Percentiles rank a stretch among this genome's conserved stretches.
Conservation (phyloP, 352 stramenopile genomes). For the Lagenidium giganteum region DNA sequence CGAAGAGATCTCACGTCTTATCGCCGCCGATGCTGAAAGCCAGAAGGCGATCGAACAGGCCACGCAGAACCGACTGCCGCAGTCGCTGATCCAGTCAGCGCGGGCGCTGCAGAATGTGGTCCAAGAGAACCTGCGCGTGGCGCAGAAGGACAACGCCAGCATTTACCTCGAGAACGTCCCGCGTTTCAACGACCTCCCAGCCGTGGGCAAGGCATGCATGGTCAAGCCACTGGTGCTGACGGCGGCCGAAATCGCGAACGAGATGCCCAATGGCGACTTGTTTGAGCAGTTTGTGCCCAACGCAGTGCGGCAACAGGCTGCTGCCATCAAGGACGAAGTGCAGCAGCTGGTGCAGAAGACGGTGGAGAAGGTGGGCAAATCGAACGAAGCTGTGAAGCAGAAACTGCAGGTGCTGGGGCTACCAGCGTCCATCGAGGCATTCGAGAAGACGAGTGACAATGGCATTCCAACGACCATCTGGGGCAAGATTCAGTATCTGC, state of each 20-base stretch:
- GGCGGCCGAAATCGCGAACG: conserved; percentile 41
- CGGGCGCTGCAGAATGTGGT: conserved; percentile 51
- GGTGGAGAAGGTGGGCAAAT: conserved; percentile 33
- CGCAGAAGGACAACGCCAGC: conserved; percentile 76
- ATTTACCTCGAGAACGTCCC: conserved; percentile 81
- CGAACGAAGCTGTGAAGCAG: conserved; percentile 44
- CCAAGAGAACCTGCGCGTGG: conserved; percentile 43
- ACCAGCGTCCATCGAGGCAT: conserved; percentile 74
- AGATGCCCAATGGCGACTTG: conserved; percentile 51
- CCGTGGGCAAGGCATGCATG: conserved; percentile 62
- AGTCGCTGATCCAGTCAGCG: conserved; percentile 44
- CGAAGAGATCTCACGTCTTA: conserved; percentile 68
- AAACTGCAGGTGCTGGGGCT: conserved; percentile 54
- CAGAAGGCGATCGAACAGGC: conserved; percentile 52
- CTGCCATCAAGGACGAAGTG: conserved; percentile 45
- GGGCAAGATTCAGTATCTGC: conserved; percentile 48
- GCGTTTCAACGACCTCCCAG: conserved; percentile 38
- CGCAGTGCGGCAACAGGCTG: conserved; percentile 36
- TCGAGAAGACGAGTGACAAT: conserved; percentile 57
- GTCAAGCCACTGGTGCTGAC: conserved; percentile 47
- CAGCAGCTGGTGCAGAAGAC: conserved; percentile 32
- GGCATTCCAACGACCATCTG: conserved; percentile 50
- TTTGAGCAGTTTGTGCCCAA: conserved; percentile 71
- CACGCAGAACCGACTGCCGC: conserved; percentile 55
- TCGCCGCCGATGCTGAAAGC: conserved; percentile 45